Percentiles rank a stretch among this genome's conserved stretches.
Evolutionary conservation across 1,139 yeast genomes (phyloP).

Genomic region (Geotrichum carabidarum): DNA sequence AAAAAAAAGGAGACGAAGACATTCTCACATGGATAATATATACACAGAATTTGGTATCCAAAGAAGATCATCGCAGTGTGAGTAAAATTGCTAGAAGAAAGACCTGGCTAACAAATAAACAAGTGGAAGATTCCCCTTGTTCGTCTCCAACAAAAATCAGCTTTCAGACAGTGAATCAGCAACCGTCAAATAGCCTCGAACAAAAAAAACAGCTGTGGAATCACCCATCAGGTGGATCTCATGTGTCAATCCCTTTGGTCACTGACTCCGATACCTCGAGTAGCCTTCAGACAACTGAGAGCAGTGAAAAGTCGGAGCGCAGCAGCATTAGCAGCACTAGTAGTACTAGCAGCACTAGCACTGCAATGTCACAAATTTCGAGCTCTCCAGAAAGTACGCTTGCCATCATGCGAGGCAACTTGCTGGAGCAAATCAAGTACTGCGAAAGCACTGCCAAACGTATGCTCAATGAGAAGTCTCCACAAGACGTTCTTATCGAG

Average conservation of each 20-base stretch:
- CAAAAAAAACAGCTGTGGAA: too few relatives aligned
- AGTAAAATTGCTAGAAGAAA: too few relatives aligned
- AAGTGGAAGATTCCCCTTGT: too few relatives aligned
- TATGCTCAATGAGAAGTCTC: slow-evolving; percentile 8
- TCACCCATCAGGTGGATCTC: too few relatives aligned
- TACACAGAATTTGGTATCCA: slow-evolving; percentile 10
- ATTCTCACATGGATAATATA: slow-evolving; percentile 19
- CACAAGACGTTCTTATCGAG: slow-evolving; percentile 11
- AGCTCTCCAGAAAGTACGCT: neutral
- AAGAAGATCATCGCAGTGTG: too few relatives aligned
- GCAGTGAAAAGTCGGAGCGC: neutral
- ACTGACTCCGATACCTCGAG: too few relatives aligned
- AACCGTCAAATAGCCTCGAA: too few relatives aligned
- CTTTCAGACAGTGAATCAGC: too few relatives aligned
- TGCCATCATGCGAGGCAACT: neutral
- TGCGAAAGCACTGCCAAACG: slow-evolving; percentile 3
- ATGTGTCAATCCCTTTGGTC: too few relatives aligned
- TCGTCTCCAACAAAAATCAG: too few relatives aligned
- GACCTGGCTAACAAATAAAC: too few relatives aligned
- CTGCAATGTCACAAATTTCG: neutral
- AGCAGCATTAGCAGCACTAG: neutral
- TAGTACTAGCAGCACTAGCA: neutral
- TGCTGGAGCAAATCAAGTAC: slow-evolving; percentile 8
- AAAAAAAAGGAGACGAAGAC: slow-evolving; percentile 16
- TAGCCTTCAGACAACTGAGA: too few relatives aligned